Base-by-base conservation (phyloP, 139 green algal genomes). In the Spirogloea muscicola region DNA sequence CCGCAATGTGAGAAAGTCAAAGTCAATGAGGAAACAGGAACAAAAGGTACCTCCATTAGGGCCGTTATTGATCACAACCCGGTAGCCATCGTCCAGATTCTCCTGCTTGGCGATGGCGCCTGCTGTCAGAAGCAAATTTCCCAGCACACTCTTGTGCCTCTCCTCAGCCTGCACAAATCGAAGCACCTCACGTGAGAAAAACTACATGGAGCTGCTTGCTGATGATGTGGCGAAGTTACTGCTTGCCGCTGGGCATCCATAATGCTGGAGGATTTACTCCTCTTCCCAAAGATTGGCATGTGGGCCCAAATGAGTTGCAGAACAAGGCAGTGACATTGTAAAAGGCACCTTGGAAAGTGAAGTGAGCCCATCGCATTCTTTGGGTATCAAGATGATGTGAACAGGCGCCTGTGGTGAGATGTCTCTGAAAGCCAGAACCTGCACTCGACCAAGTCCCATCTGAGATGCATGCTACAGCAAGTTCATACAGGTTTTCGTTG, bases 331-430 rank as follows among this genome's bases (percentile, higher is more conserved):
- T n/a, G n/a, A n/a, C n/a, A n/a, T n/a, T n/a, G n/a, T n/a, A n/a
- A n/a, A n/a, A n/a, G n/a, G n/a, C n/a, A 83, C 75, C 72, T 82
- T 82, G 44, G 37, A 78, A 1, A 82, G 74, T 34, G 79, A 68
- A 38, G 74, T 82, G 34, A 82, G 58, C 38, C 74, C 76, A 41
- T 80, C 76, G 21, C 78, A 49, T n/a, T 81, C 59, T 68, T 97
- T 97, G 51, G 92, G 92, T 44, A 97, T 96, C 27, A 97, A 87
- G 39, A 97, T 76, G 71, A 97, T 96, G 77, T 97, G 93, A 3
- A 88, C 77, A 3, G 92, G 92, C 6, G 88, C 91, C 85, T 95
- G 87, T 29, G 92, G 90, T 34, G 69, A 89, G 83, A 98, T 95
- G 79, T 98, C 93, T 1, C 90, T 57, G 83, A 98, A 98, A 0